Evolutionary conservation across 164 flowering plant genomes (phyloP), one percentile per base, ranked within the genome.

Genomic region (Magnolia changhungtana): DNA sequence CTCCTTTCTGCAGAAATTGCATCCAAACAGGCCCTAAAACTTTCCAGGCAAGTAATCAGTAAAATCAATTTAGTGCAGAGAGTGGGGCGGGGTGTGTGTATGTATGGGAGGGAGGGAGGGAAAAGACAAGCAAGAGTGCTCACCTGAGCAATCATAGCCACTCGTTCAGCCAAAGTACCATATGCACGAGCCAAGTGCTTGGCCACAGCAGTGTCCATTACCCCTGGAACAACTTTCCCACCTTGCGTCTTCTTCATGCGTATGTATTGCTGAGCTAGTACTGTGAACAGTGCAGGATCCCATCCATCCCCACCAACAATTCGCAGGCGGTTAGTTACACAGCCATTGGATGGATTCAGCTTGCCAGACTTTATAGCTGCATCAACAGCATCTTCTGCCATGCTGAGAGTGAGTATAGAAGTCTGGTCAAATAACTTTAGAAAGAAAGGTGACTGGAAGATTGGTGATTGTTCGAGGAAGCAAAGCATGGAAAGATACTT

Each of bases 351-450:
- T 72, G 98, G 94, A 51, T 74, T 90, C 83, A 96, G 88, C 80
- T 89, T 88, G 69, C 94, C 99, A 77, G 96, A 88, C 76, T 90
- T 91, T 51, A 96, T 87, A 74, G 98, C 98, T 63, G 91, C 90
- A 85, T 92, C 78, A 78, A 94, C 95, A 49, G 98, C 97, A 86
- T 94, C 99, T 86, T 96, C 96, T 82, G 99, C 99, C 99, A 96
- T 96, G 86, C 99, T 96, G 95, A 84, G 86, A 85, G 75, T 78
- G 29, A 85, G 79, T 58, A 72, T 72, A 51, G 64, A 51, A 50
- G 21, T 52, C 20, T 49, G 0, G 18, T 3, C 10, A 74, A 69
- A 18, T 6, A 50, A 18, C 21, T 71, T 50, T 49, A 75, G n/a
- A 63, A 55, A n/a, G 61, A 58, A n/a, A 4, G 23, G 1, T 1